Conservation (phyloP, 768 basidiomycete species). For the Macrolepiota fuliginosa region DNA sequence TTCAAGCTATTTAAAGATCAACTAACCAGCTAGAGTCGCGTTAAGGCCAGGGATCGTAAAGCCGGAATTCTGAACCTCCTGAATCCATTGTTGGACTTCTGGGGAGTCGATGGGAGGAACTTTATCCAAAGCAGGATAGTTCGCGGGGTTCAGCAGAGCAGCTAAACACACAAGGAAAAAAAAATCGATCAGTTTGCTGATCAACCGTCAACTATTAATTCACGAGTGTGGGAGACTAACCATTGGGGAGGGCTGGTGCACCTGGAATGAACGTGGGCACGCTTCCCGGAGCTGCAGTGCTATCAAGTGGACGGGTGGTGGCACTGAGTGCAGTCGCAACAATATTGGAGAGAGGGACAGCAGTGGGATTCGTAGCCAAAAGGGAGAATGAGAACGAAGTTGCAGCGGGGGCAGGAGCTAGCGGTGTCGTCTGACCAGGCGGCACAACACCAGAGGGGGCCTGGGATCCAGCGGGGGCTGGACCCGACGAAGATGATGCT, state of each 20-base stretch:
- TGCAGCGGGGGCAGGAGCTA: slow-evolving; percentile 19
- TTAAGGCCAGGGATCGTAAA: slow-evolving; percentile 54
- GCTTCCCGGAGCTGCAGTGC: slow-evolving; percentile 48
- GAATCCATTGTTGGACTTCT: slow-evolving; percentile 70
- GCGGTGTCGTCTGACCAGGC: slow-evolving; percentile 8
- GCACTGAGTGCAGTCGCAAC: slow-evolving; percentile 39
- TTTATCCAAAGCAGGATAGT: slow-evolving; percentile 68
- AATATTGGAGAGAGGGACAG: slow-evolving; percentile 53
- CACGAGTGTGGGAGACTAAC: slow-evolving; percentile 28
- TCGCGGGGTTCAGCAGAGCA: slow-evolving; percentile 41
- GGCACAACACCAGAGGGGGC: neutral
- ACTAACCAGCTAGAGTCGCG: slow-evolving; percentile 39
- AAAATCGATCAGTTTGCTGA: neutral
- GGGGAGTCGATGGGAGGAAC: slow-evolving; percentile 58
- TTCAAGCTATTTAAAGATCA: slow-evolving; percentile 4
- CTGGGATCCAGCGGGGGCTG: neutral
- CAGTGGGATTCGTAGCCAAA: slow-evolving; percentile 55
- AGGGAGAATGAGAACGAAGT: slow-evolving; percentile 43
- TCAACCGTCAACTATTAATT: neutral
- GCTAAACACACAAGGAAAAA: slow-evolving; percentile 29
- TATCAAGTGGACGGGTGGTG: slow-evolving; percentile 41
- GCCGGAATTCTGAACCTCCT: slow-evolving; percentile 54
- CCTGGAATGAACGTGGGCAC: slow-evolving; percentile 47
- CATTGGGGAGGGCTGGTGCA: slow-evolving; percentile 60
- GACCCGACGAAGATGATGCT: neutral